Evolutionary conservation across 2,329 filamentous ascomycete species (phyloP).

Genomic region (Cercospora brassicicola): DNA sequence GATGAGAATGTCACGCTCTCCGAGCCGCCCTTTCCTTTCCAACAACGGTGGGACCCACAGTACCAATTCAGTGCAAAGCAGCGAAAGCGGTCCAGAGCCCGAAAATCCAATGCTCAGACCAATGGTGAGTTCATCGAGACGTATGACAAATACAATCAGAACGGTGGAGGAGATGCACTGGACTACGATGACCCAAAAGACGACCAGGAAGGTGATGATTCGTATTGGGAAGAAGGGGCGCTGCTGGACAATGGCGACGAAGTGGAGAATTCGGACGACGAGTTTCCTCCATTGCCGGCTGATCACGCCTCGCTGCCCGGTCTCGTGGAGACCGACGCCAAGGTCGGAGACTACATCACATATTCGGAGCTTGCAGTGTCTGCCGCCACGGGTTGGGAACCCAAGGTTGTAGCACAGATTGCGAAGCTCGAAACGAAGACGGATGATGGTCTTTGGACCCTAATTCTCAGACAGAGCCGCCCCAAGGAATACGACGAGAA

Average conservation of each 20-base stretch:
- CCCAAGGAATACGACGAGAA: slow-evolving; percentile 64
- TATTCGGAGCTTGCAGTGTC: slow-evolving; percentile 67
- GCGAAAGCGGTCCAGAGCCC: slow-evolving; percentile 52
- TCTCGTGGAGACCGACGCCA: slow-evolving; percentile 53
- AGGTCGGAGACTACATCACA: slow-evolving; percentile 63
- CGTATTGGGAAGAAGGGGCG: slow-evolving; percentile 36
- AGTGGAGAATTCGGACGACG: slow-evolving; percentile 47
- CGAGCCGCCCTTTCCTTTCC: slow-evolving; percentile 83
- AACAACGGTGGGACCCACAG: slow-evolving; percentile 78
- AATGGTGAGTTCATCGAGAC: slow-evolving; percentile 44
- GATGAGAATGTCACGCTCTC: slow-evolving; percentile 67
- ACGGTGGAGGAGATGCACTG: slow-evolving; percentile 38
- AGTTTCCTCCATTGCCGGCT: slow-evolving; percentile 54
- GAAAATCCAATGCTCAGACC: slow-evolving; percentile 46
- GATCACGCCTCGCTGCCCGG: slow-evolving; percentile 50
- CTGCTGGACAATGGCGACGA: slow-evolving; percentile 29
- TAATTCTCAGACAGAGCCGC: slow-evolving; percentile 65
- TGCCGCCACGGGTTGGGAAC: slow-evolving; percentile 64
- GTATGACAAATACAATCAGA: slow-evolving; percentile 42
- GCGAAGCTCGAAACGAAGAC: slow-evolving; percentile 61
- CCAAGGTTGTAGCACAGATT: slow-evolving; percentile 63
- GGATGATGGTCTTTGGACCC: slow-evolving; percentile 45
- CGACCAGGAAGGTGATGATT: slow-evolving; percentile 29
- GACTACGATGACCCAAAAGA: slow-evolving; percentile 48
- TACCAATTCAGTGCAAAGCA: slow-evolving; percentile 53